phyloP scores from a whole-genome alignment of 306 rosid species.

The Prinsepia uniflora region DNA sequence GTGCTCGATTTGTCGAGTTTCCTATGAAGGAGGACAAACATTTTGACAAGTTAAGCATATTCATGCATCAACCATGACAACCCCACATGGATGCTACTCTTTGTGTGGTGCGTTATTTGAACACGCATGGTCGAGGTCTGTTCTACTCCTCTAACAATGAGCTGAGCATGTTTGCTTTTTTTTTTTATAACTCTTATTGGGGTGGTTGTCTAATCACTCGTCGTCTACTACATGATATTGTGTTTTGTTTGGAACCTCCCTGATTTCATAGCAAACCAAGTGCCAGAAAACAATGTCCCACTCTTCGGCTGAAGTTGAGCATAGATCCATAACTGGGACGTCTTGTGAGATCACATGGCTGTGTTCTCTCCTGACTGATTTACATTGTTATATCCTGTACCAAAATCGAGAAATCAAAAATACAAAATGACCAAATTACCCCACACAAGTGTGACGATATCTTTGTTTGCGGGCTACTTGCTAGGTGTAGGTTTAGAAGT shows the following conservation, averaged over 20 bases:
- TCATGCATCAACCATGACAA: neutral
- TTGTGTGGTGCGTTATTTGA: neutral
- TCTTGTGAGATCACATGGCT: too few relatives aligned
- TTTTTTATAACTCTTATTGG: neutral
- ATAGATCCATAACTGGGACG: neutral
- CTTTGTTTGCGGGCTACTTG: too few relatives aligned
- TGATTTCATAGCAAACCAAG: neutral
- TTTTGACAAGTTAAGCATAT: neutral
- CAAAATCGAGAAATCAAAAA: too few relatives aligned
- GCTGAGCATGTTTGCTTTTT: neutral
- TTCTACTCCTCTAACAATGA: neutral
- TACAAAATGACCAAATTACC: too few relatives aligned
- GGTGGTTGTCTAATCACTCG: too few relatives aligned
- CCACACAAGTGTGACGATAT: too few relatives aligned
- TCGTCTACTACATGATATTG: too few relatives aligned
- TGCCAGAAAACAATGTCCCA: neutral
- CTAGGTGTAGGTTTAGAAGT: too few relatives aligned
- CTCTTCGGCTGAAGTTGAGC: neutral
- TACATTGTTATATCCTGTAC: too few relatives aligned
- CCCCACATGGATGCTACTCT: neutral
- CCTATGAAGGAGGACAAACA: neutral
- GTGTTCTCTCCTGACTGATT: too few relatives aligned
- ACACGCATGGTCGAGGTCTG: neutral
- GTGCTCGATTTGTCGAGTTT: neutral
- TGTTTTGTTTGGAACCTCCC: neutral